Base-by-base conservation (phyloP, 331 rosid genomes). In the Erythrophleum ivorense region DNA sequence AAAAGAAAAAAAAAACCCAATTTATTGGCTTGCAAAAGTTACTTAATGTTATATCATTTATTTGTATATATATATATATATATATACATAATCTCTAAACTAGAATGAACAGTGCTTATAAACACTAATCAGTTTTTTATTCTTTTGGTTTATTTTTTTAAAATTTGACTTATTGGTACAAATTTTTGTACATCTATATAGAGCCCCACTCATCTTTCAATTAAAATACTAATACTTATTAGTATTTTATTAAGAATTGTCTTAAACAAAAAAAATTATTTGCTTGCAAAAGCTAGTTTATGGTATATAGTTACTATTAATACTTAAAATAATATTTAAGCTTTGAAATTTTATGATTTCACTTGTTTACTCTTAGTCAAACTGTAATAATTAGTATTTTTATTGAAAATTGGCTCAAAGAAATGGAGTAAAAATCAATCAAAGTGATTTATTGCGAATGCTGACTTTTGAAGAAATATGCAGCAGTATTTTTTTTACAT, bases 251-350 rank as follows among this genome's bases (percentile, higher is more conserved):
- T 24, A 24, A 24, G 29, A 24, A 24, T 24, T 24, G 29, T 24
- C 29, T 24, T 24, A 0, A 24, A 38, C 3, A 36, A 43, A 40
- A 38, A 18, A 54, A 4, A 1, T 60, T 59, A 50, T 76, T 75
- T 78, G 85, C 71, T 83, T 76, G 36, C 69, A 62, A 40, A 81
- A 78, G 78, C 31, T 82, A 63, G 57, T 79, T 64, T 75, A 63
- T 3, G 58, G 60, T 69, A 3, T 29, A 13, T 5, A 24, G 66
- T 59, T 24, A 59, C 24, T 59, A 59, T 59, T 59, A 62, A 31
- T 8, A 11, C 41, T 36, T 36, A 2, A 36, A 36, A 41, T 7
- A 41, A 6, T 41, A 41, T 41, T 62, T 62, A 15, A 29, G 1
- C 41, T 31, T 62, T 62, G 5, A 31, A 59, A 59, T 59, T 33